Evolutionary conservation across 2,329 filamentous ascomycete species (phyloP).

Genomic region (Alternaria sp.): DNA sequence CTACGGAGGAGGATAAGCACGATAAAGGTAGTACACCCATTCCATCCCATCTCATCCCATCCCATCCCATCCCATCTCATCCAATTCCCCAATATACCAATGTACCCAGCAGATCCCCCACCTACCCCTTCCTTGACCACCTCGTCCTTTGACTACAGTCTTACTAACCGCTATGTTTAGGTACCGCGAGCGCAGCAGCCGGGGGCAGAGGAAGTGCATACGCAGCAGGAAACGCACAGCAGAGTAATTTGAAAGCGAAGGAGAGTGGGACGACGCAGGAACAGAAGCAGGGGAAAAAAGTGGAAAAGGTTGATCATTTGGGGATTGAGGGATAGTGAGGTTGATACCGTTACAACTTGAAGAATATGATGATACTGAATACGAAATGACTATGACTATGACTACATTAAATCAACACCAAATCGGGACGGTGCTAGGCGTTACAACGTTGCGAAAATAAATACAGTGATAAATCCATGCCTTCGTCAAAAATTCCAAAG

Average conservation of each 20-base stretch:
- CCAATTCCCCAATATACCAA: neutral
- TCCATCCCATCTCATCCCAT: neutral
- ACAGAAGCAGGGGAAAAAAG: conserved; percentile 15
- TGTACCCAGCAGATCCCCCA: neutral
- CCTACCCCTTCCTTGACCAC: fast-evolving
- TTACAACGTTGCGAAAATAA: neutral
- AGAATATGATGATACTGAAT: too few species aligned
- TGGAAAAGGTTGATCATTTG: conserved; percentile 42
- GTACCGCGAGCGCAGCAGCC: conserved; percentile 25
- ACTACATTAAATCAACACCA: neutral
- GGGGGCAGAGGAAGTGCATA: conserved; percentile 29
- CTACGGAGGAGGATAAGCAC: conserved; percentile 28
- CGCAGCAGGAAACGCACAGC: conserved; percentile 24
- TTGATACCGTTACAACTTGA: too few species aligned
- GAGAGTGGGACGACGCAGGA: conserved; percentile 4
- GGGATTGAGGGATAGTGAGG: too few species aligned
- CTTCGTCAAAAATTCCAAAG: neutral
- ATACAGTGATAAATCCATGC: neutral
- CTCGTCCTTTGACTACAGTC: neutral
- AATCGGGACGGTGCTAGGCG: neutral
- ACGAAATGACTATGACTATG: too few species aligned
- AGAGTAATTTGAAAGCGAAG: conserved; percentile 19
- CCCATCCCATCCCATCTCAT: too few species aligned
- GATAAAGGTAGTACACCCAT: conserved; percentile 29
- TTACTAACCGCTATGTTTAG: conserved; percentile 1